These are phyloP conservation scores for Scenedesmus sp. DNA, from an alignment of 163 green algal genomes.

Conservation along the genomic window DNA sequence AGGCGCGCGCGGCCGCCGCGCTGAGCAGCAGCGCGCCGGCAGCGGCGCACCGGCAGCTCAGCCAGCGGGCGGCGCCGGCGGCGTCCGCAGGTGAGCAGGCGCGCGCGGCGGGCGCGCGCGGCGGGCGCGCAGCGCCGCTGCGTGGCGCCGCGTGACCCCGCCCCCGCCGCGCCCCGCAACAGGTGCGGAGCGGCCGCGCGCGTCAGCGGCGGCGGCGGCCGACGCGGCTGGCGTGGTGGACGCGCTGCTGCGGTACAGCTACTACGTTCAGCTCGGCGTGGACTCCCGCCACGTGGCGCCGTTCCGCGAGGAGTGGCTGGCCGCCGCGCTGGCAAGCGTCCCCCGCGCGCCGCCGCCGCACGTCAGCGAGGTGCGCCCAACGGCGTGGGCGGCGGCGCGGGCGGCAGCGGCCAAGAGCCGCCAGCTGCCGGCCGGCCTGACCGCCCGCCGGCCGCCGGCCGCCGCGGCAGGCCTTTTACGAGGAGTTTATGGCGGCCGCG, in stretches of 20 bases:
- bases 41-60: not conserved
- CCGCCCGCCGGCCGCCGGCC: not conserved
- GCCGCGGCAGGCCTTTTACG: conserved; percentile 49
- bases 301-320: conserved; percentile 70
- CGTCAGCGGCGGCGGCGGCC: not conserved
- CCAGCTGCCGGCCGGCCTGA: not conserved
- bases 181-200: not conserved
- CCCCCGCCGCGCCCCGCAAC: not conserved
- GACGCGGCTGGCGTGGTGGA: conserved; percentile 41
- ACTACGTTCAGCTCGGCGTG: conserved; percentile 73
- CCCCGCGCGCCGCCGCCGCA: conserved; percentile 46
- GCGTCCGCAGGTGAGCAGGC: too few relatives aligned
- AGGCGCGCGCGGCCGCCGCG: not conserved
- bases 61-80: not conserved
- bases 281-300: conserved; percentile 63
- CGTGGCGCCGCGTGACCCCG: too few relatives aligned
- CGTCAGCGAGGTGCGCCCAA: conserved; percentile 44
- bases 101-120: too few relatives aligned
- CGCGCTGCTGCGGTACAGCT: conserved; percentile 65
- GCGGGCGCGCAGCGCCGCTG: too few relatives aligned
- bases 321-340: conserved; percentile 68
- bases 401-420: not conserved
- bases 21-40: not conserved
- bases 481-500: conserved; percentile 56
- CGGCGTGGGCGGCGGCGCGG: not conserved